phyloP scores from a whole-genome alignment of 1,284 basidiomycete genomes.

The Pyrrhoderma lamaoense region DNA sequence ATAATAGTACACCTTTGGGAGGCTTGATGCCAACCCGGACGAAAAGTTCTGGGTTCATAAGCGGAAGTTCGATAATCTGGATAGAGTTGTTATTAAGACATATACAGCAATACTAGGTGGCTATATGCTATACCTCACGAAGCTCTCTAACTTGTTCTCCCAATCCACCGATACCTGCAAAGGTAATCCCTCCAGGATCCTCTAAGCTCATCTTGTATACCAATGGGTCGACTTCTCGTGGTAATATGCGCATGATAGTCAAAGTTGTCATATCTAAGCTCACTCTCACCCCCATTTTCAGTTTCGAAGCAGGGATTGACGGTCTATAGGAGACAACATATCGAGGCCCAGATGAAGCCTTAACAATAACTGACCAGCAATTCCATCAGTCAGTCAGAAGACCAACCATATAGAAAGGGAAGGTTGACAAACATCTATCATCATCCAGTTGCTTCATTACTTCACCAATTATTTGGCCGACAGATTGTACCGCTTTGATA shows the following conservation, averaged over 20 bases:
- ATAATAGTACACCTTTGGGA: constrained; percentile 89
- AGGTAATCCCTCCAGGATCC: constrained; percentile 91
- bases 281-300: constrained; percentile 92
- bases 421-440: constrained; percentile 74
- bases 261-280: constrained; percentile 99
- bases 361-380: constrained; percentile 80
- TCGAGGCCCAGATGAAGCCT: constrained; percentile 95
- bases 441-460: constrained; percentile 98
- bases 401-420: neutral
- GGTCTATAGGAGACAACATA: constrained; percentile 99
- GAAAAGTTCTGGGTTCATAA: constrained; percentile 95
- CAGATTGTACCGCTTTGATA: constrained; percentile 98
- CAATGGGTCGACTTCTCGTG: constrained; percentile 94
- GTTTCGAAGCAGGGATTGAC: constrained; percentile 84
- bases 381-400: neutral
- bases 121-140: constrained; percentile 71
- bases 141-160: constrained; percentile 95
- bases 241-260: constrained; percentile 97
- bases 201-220: constrained; percentile 99
- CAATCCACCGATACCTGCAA: constrained; percentile 96
- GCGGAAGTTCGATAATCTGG: constrained; percentile 91
- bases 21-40: constrained; percentile 93
- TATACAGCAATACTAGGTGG: neutral
- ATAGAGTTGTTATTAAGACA: neutral
- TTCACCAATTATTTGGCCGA: constrained; percentile 98